These are phyloP conservation scores for Violaceomyces palustris DNA, from an alignment of 1,284 basidiomycete species.

Conservation along the genomic window DNA sequence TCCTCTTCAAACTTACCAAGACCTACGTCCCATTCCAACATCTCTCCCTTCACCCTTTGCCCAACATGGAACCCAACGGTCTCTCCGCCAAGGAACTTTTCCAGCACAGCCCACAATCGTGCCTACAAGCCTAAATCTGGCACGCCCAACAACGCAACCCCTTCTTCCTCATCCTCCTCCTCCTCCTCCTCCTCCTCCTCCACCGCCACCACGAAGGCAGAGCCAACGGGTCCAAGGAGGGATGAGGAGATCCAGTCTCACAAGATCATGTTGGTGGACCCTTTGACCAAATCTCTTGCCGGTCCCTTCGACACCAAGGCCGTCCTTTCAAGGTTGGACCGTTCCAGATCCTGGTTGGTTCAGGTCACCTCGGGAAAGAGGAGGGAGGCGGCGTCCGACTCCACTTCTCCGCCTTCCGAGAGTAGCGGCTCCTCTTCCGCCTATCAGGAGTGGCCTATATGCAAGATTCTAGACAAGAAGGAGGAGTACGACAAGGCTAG, in stretches of 20 bases:
- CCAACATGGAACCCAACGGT: too few relatives aligned
- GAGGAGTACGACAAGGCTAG: conserved; percentile 43
- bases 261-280: conserved; percentile 38
- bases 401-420: too few relatives aligned
- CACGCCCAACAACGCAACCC: too few relatives aligned
- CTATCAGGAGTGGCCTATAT: conserved; percentile 41
- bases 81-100: too few relatives aligned
- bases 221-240: conserved; percentile 8
- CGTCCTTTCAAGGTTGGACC: conserved; percentile 39
- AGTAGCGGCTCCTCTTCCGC: conserved; percentile 3
- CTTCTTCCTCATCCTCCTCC: neutral
- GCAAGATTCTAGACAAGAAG: conserved; percentile 54
- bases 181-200: neutral
- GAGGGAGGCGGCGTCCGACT: neutral
- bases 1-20: too few relatives aligned
- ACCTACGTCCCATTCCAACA: too few relatives aligned
- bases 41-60: too few relatives aligned
- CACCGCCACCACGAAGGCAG: too few relatives aligned
- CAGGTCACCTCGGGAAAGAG: conserved; percentile 28
- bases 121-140: too few relatives aligned
- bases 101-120: too few relatives aligned
- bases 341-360: conserved; percentile 27
- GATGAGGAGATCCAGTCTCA: conserved; percentile 22
- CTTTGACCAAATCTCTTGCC: conserved; percentile 30
- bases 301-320: conserved; percentile 22